Base-by-base conservation (phyloP, 2,329 filamentous ascomycete species). In the Periglandula ipomoeae region DNA sequence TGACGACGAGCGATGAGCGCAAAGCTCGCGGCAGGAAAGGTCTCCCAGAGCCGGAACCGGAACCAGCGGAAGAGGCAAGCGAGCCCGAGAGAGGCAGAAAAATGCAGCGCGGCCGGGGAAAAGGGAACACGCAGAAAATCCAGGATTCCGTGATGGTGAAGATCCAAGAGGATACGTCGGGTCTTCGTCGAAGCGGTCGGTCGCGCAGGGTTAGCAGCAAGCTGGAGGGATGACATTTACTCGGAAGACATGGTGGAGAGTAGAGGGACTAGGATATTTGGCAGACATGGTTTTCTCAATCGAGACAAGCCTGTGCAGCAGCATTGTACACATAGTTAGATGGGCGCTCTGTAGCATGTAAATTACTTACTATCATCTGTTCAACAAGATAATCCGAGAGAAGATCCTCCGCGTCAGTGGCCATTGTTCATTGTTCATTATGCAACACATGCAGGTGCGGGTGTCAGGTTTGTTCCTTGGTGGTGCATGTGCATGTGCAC, bases 1-100 rank as follows among this genome's bases (percentile, higher is more conserved):
- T 96, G 5, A 77, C 82, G 22, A 73, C 81, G 0, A 77, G 83
- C 2, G 83, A 89, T 48, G 87, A 91, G 63, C 71, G 72, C 38
- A 72, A 62, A 52, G 72, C 73, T 1, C 66, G 78, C 2, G 75
- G 76, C 1, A 61, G 62, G 26, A 68, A 66, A 53, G 57, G 60
- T 50, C 23, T 63, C 23, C 17, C 42, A 24, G 62, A 53, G 42
- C 52, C 55, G 20, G 53, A 57, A n/a, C 53, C 57, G 20, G 53
- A 57, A n/a, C 53, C 57, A 9, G 56, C 55, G 2, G 61, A 59
- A 35, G 63, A 65, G 48, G 47, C 55, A 57, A 41, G 62, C 60
- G 39, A 57, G 63, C 49, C 42, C 11, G 49, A 48, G 13, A 44
- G 47, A 19, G 50, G 50, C 3, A 42, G 50, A 8, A 38, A 24